Evolutionary conservation across 768 basidiomycete species (phyloP), one percentile per base, ranked within the genome.

Genomic region (Hysterangium stoloniferum): DNA sequence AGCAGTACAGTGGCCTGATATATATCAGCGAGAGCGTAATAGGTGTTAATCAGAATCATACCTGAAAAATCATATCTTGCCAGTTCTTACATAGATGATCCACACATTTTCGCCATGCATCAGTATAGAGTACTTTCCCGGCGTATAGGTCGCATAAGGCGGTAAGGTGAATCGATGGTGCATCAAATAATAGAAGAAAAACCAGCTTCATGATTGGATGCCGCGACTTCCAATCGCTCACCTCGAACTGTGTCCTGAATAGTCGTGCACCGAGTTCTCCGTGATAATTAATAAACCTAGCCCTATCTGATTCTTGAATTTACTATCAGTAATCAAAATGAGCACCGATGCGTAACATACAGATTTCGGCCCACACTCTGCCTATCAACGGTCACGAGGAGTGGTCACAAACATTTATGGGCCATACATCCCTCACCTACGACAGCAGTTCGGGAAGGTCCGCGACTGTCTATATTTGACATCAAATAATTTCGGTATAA

Each of bases 1-100:
- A 45, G 44, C 15, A 45, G 28, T 12, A 45, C 44, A 7, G 44
- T 45, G 4, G 44, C 31, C 44, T 45, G 44, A 11, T 15, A 27
- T 19, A 2, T 9, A 13, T 31, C 22, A n/a, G n/a, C n/a, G n/a
- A 27, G 28, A 15, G 15, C 44, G 31, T 19, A 45, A 4, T 12
- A 45, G 12, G 11, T 8, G 22, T 11, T 8, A 28, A 31, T 32
- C 27, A 17, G 20, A 9, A 13, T 11, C 44, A 4, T 33, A 45
- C 44, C 44, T 31, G 33, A n/a, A 45, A 27, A 4, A 45, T 45
- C 44, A 45, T 31, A 45, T 45, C 29, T 19, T 45, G 27, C 44
- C 44, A 45, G 13, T 32, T 19, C n/a, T 45, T 20, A 9, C 2
- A 4, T 22, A 45, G 33, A 20, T 27, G 6, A 3, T 45, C 44